phyloP scores from a whole-genome alignment of 2,329 filamentous ascomycete species.

The Trichoderma sp. region DNA sequence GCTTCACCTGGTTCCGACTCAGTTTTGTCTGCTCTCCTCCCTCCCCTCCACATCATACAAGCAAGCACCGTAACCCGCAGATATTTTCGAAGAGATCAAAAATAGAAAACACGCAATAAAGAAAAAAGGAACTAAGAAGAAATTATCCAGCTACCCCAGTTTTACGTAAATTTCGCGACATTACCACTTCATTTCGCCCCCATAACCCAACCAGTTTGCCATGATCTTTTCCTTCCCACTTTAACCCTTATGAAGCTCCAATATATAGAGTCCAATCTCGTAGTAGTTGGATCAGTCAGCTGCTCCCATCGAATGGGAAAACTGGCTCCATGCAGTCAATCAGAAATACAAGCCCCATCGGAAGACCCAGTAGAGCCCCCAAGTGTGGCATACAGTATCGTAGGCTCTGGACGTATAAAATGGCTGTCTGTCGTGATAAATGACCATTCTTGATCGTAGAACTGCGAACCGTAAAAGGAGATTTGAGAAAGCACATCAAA shows the following conservation, averaged over 20 bases:
- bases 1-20: not conserved
- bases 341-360: not conserved
- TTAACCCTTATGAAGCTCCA: not conserved
- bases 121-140: not conserved
- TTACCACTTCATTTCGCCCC: slow-evolving; percentile 1
- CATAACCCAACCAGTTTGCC: not conserved
- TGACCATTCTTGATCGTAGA: not conserved
- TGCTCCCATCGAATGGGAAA: not conserved
- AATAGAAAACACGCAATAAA: not conserved
- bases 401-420: not conserved
- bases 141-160: slow-evolving; percentile 6
- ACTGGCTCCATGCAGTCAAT: not conserved
- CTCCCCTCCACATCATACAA: not conserved
- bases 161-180: not conserved
- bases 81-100: not conserved
- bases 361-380: not conserved
- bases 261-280: not conserved
- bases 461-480: not conserved
- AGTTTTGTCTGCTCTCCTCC: not conserved
- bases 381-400: not conserved
- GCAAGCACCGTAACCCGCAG: not conserved
- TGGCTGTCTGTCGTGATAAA: not conserved
- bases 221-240: not conserved
- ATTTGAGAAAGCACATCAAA: slow-evolving; percentile 23
- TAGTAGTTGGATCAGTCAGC: not conserved